Evolutionary conservation across 2,329 filamentous ascomycete genomes (phyloP).

Genomic region (Arthrobotrys iridis): DNA sequence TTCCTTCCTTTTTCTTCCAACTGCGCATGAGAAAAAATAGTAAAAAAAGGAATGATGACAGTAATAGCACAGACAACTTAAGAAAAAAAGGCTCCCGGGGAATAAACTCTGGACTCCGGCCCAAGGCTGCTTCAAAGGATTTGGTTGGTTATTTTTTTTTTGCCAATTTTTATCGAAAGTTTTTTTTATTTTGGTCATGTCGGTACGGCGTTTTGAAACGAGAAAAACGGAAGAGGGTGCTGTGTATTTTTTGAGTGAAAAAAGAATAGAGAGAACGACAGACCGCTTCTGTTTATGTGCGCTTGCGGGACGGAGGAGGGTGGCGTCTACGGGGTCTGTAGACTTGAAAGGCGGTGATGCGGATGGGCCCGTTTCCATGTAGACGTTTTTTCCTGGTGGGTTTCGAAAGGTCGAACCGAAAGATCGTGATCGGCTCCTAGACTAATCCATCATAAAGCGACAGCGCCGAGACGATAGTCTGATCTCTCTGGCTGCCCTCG

Average conservation of each 20-base stretch:
- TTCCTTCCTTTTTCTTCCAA: not conserved
- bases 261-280: not conserved
- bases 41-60: conserved; percentile 1
- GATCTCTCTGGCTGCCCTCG: conserved; percentile 97
- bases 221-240: not conserved
- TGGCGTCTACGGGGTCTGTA: not conserved
- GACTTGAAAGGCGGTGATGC: not conserved
- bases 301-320: conserved; percentile 8
- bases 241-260: too few relatives aligned
- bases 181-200: conserved; percentile 18
- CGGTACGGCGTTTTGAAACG: not conserved
- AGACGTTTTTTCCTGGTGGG: conserved; percentile 17
- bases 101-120: conserved; percentile 26
- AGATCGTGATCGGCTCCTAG: conserved; percentile 62
- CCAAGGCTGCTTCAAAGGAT: not conserved
- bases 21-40: not conserved
- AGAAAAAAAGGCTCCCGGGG: conserved; percentile 5
- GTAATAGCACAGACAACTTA: conserved; percentile 7
- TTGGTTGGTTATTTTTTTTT: too few relatives aligned
- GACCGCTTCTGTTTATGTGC: conserved; percentile 49
- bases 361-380: conserved; percentile 14
- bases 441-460: conserved; percentile 97
- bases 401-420: not conserved
- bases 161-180: conserved; percentile 19
- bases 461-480: conserved; percentile 96